A percentile compares a stretch with the other conserved stretches of the same genome.
Conservation (phyloP, 2,329 filamentous ascomycete species). For the Fusarium sp. region DNA sequence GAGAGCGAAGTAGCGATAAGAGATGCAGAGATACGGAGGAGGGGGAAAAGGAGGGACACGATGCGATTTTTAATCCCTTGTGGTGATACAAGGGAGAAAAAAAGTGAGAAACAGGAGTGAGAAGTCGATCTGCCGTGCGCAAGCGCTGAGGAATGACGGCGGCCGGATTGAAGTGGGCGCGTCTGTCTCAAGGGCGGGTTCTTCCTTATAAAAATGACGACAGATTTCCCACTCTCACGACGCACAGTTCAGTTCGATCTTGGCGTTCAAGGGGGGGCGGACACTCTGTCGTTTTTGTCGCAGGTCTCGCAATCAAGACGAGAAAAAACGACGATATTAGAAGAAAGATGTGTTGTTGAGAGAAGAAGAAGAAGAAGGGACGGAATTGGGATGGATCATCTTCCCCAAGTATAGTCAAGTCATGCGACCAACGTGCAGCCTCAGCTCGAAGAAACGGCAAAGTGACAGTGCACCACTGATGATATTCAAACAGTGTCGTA, state of each 20-base stretch:
- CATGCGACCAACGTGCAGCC: constrained; percentile 35
- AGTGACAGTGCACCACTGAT: constrained; percentile 20
- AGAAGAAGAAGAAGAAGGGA: background rate
- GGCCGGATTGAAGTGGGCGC: constrained; percentile 8
- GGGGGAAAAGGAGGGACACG: constrained; percentile 1
- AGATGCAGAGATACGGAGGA: background rate
- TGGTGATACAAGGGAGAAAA: constrained; percentile 13
- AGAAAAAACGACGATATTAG: background rate
- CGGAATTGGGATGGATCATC: constrained; percentile 9
- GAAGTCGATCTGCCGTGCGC: constrained; percentile 6
- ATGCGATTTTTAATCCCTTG: constrained; percentile 15
- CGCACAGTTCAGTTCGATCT: constrained; percentile 22
- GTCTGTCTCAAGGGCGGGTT: constrained; percentile 28
- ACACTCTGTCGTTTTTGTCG: background rate
- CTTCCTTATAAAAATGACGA: constrained; percentile 32
- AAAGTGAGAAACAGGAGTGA: background rate
- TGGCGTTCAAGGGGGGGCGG: constrained; percentile 17
- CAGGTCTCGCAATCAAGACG: background rate
- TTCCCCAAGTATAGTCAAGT: constrained; percentile 4
- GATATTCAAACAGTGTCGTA: constrained; percentile 24
- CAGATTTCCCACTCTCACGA: constrained; percentile 18
- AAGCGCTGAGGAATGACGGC: constrained; percentile 34
- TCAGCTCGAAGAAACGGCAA: constrained; percentile 11
- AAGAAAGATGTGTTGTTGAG: background rate
- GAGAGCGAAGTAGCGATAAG: constrained; percentile 3